These are phyloP conservation scores for Mycena metata DNA, from an alignment of 768 basidiomycete genomes.

Conservation along the genomic window DNA sequence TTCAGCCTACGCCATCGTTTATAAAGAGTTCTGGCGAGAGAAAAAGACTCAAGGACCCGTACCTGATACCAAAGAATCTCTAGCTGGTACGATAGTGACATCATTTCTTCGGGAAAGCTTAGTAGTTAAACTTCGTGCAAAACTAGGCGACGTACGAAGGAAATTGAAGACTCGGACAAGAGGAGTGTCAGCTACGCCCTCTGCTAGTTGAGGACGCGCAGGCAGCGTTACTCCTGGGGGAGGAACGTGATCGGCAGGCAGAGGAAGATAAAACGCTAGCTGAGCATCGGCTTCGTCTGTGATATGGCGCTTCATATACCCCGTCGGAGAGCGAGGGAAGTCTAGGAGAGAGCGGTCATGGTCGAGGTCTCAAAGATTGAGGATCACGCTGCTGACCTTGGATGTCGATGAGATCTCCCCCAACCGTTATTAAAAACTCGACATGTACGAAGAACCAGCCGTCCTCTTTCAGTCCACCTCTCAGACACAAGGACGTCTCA, in stretches of 20 bases:
- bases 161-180: slow-evolving; percentile 90
- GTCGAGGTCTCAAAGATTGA: neutral
- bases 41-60: slow-evolving; percentile 25
- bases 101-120: slow-evolving; percentile 71
- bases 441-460: slow-evolving; percentile 91
- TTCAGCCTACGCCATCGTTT: slow-evolving; percentile 62
- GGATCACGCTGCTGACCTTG: slow-evolving; percentile 63
- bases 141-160: slow-evolving; percentile 71
- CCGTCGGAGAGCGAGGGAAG: slow-evolving; percentile 78
- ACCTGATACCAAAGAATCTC: slow-evolving; percentile 89
- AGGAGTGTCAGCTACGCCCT: slow-evolving; percentile 81
- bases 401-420: slow-evolving; percentile 78
- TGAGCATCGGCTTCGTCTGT: slow-evolving; percentile 80
- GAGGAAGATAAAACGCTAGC: slow-evolving; percentile 72
- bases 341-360: slow-evolving; percentile 55
- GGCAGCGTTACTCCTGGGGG: slow-evolving; percentile 58
- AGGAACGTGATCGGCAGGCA: slow-evolving; percentile 56
- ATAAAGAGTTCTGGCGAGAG: slow-evolving; percentile 31
- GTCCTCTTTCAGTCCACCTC: slow-evolving; percentile 75
- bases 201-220: slow-evolving; percentile 66
- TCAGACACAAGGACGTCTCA: slow-evolving; percentile 79
- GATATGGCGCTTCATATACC: slow-evolving; percentile 74
- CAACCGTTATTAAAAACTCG: slow-evolving; percentile 79
- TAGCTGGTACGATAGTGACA: slow-evolving; percentile 92
- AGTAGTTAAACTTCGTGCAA: slow-evolving; percentile 4